Percentiles rank a stretch among this genome's conserved stretches.
Conservation (phyloP, 1,139 yeast species). For the Protomyces inundatus region DNA sequence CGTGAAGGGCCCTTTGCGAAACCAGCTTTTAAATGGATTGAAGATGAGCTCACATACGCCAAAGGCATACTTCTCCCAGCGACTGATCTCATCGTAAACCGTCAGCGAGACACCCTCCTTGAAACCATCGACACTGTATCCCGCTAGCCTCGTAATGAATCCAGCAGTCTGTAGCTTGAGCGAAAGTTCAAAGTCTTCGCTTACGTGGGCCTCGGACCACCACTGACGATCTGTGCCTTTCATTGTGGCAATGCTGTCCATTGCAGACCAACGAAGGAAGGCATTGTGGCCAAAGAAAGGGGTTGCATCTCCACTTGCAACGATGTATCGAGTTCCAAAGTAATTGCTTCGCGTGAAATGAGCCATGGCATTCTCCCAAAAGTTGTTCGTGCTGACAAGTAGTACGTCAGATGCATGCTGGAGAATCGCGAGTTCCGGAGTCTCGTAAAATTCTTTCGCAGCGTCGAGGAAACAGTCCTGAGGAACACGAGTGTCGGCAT, state of each 20-base stretch:
- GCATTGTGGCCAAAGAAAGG: conserved; percentile 32
- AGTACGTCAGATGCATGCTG: conserved; percentile 30
- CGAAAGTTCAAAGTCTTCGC: conserved; percentile 31
- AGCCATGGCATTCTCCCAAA: conserved; percentile 30
- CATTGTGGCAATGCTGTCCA: conserved; percentile 14
- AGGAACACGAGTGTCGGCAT: conserved; percentile 31
- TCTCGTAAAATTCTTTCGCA: conserved; percentile 30
- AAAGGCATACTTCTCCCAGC: conserved; percentile 31
- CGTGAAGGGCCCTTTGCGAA: conserved; percentile 26
- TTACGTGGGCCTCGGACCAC: conserved; percentile 31
- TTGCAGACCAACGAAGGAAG: conserved; percentile 30
- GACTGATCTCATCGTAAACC: conserved; percentile 29
- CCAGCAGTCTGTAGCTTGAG: conserved; percentile 29
- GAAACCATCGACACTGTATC: conserved; percentile 27
- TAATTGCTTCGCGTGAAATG: conserved; percentile 31
- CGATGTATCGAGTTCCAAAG: conserved; percentile 30
- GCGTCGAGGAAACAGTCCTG: conserved; percentile 32
- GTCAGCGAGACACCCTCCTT: conserved; percentile 31
- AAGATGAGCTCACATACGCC: conserved; percentile 30
- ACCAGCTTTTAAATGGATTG: conserved; percentile 27
- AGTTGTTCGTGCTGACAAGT: conserved; percentile 27
- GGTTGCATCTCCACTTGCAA: conserved; percentile 30
- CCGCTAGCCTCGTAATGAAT: conserved; percentile 25
- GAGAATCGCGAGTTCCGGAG: conserved; percentile 30
- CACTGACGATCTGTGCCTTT: conserved; percentile 14